phyloP scores from a whole-genome alignment of 768 basidiomycete species.

The Amyloporia xantha region DNA sequence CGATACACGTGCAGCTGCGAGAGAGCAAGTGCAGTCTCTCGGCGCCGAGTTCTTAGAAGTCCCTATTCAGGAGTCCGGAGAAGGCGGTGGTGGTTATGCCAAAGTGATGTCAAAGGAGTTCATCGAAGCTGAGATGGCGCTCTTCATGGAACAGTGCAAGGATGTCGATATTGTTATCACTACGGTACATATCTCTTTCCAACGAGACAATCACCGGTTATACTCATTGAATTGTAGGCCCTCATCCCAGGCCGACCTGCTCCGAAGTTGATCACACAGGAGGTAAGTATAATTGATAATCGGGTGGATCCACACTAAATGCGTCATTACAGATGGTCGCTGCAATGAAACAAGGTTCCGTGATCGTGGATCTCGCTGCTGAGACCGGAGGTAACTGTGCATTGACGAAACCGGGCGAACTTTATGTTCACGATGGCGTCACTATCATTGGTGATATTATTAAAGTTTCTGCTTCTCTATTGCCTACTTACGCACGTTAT shows the following conservation, averaged over 20 bases:
- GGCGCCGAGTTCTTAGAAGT: constrained; percentile 91
- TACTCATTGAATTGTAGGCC: constrained; percentile 36
- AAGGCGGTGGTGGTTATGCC: constrained; percentile 79
- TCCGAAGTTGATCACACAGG: constrained; percentile 75
- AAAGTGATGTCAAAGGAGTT: constrained; percentile 91
- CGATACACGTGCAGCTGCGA: constrained; percentile 77
- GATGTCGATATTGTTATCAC: constrained; percentile 89
- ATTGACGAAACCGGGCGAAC: constrained; percentile 71
- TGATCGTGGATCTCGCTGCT: constrained; percentile 81
- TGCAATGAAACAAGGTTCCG: constrained; percentile 89
- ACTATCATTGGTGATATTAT: constrained; percentile 62
- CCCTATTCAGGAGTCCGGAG: constrained; percentile 70
- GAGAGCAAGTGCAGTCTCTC: constrained; percentile 85
- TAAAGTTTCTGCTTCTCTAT: neutral
- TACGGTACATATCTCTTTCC: constrained; percentile 50
- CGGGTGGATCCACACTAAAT: too few relatives aligned
- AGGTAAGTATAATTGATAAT: constrained; percentile 29
- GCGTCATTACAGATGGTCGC: constrained; percentile 67
- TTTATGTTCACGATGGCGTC: constrained; percentile 66
- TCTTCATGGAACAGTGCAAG: constrained; percentile 83
- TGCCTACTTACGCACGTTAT: constrained; percentile 1
- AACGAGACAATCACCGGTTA: neutral
- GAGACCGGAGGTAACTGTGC: constrained; percentile 90
- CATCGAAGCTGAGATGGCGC: constrained; percentile 80
- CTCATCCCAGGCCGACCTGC: constrained; percentile 84